Percentiles rank a stretch among this genome's conserved stretches.
These are phyloP conservation scores for Platanus orientalis DNA, from an alignment of 164 flowering plant species.

Conservation along the genomic window DNA sequence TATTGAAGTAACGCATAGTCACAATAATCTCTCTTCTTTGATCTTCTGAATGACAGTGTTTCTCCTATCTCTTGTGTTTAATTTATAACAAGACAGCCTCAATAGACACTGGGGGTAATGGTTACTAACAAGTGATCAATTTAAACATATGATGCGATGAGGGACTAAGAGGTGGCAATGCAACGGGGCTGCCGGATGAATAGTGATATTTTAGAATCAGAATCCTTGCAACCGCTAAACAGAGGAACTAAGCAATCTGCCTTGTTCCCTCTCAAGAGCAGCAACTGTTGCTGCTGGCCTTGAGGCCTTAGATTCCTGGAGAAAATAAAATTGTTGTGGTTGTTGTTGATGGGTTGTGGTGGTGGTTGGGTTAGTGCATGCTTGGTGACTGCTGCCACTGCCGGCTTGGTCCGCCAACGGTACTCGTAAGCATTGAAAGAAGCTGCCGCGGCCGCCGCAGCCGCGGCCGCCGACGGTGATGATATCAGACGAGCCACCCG, in stretches of 20 bases:
- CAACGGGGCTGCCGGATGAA: slow-evolving; percentile 55
- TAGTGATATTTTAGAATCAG: slow-evolving; percentile 41
- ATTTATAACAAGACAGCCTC: no score
- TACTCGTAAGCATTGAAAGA: slow-evolving; percentile 58
- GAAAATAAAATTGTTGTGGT: not conserved
- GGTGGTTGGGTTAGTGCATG: not conserved
- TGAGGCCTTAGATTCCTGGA: slow-evolving; percentile 11
- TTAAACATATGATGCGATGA: no score
- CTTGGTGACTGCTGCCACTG: slow-evolving; percentile 4
- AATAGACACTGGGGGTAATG: no score
- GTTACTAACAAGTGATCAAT: no score
- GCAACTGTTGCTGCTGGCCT: slow-evolving; percentile 24
- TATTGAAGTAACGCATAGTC: no score
- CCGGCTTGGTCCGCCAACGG: slow-evolving; percentile 42
- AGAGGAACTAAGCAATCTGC: slow-evolving; percentile 32
- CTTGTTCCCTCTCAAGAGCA: slow-evolving; percentile 27
- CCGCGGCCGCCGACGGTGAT: not conserved
- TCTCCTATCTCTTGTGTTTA: no score
- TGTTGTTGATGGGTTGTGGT: slow-evolving; percentile 8
- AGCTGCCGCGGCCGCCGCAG: slow-evolving; percentile 14
- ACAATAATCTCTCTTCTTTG: no score
- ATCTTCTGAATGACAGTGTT: no score
- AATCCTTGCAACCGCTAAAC: slow-evolving; percentile 52
- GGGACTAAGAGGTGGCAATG: slow-evolving; percentile 64
- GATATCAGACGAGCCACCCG: slow-evolving; percentile 18